These are phyloP conservation scores for Triangularia verruculosa DNA, from an alignment of 2,329 filamentous ascomycete genomes.

Conservation along the genomic window DNA sequence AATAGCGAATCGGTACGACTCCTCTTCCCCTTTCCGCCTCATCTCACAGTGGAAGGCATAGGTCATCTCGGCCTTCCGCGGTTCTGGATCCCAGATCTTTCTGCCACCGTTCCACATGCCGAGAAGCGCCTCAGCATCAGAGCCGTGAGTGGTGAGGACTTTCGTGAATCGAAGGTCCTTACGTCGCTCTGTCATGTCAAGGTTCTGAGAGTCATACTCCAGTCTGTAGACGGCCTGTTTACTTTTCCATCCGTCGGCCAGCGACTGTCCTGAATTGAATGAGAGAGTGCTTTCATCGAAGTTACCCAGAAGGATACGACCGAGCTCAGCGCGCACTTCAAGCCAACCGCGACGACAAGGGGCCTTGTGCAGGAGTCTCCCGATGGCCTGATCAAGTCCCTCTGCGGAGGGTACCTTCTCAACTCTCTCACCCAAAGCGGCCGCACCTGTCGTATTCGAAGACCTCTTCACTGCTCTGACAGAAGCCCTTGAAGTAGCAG, in stretches of 20 bases:
- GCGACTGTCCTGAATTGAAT: conserved; percentile 23
- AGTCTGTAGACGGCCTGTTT: neutral
- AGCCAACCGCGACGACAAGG: conserved; percentile 27
- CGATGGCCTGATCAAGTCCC: conserved; percentile 16
- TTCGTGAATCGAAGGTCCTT: conserved; percentile 30
- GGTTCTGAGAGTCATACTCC: neutral
- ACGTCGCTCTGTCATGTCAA: conserved; percentile 18
- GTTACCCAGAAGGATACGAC: conserved; percentile 29
- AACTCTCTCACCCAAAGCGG: neutral
- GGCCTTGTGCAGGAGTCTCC: conserved; percentile 18
- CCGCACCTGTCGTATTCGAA: neutral
- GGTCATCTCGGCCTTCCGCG: conserved; percentile 14
- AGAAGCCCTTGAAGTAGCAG: neutral
- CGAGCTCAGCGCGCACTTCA: conserved; percentile 30
- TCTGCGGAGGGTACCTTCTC: neutral
- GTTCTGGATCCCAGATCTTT: conserved; percentile 22
- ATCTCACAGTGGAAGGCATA: conserved; percentile 22
- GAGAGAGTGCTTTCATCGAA: conserved; percentile 25
- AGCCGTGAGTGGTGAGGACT: conserved; percentile 29
- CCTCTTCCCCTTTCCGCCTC: neutral
- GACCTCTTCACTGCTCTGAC: neutral
- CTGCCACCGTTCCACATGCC: conserved; percentile 11
- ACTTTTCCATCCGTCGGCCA: conserved; percentile 29
- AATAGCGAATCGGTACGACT: conserved; percentile 16
- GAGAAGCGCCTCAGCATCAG: conserved; percentile 25